Evolutionary conservation across 768 basidiomycete species (phyloP), one percentile per base, ranked within the genome.

Genomic region (Ramaria rubella): DNA sequence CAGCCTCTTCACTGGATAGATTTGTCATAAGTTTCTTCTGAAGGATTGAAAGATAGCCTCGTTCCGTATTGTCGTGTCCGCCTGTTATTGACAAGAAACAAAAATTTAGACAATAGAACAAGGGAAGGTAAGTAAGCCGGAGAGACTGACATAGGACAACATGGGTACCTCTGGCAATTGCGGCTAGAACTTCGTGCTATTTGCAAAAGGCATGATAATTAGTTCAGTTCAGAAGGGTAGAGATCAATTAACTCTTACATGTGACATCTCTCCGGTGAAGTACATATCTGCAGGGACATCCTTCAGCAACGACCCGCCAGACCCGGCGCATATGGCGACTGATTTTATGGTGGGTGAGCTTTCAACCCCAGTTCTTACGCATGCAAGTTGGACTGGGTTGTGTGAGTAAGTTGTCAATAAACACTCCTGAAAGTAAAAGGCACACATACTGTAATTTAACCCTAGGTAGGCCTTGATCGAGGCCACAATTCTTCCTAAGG

Each of bases 31-130:
- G 75, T 70, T 82, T 85, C 12, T 74, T 69, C 36, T 85, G 84
- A 30, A 97, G 79, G 23, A 81, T 73, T 17, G 85, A 81, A 54
- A 98, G 85, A 72, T 91, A 97, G 0, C 92, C 92, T 30, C 94
- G 87, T 73, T 98, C 95, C 43, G 94, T 94, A 71, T 94, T 94
- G 15, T 91, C 88, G 71, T 97, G 95, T 17, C 90, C 90, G 67
- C 87, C 89, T 90, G 61, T 36, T 31, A 58, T 23, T 23, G 64
- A 66, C 67, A 61, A 65, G 58, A 65, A 44, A 30, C 51, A 30
- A 42, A 21, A 17, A n/a, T 17, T 17, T n/a, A n/a, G 40, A 36
- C 40, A 42, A 42, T 5, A n/a, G 11, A 19, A 17, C 11, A 8
- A 42, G 9, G 40, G 23, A 9, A 42, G n/a, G n/a, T n/a, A 42